phyloP scores from a whole-genome alignment of 495 filamentous ascomycete genomes.

The Niebla homalea region DNA sequence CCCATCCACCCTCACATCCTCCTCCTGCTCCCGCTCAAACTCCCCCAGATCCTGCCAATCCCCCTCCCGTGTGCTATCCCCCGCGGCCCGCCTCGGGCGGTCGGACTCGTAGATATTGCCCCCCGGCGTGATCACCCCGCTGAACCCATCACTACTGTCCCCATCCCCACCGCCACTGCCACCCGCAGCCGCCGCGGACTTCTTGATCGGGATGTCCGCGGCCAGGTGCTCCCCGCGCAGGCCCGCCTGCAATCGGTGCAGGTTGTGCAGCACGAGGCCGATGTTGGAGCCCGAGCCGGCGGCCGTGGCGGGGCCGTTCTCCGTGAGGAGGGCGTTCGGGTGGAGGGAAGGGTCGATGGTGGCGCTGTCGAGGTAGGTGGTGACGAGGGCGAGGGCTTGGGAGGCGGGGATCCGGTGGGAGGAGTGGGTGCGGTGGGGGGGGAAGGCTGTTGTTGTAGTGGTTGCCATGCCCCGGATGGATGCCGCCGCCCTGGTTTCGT shows the following conservation, averaged over 20 bases:
- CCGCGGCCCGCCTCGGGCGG: background rate
- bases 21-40: constrained; percentile 32
- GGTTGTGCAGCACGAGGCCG: constrained; percentile 48
- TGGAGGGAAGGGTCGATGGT: constrained; percentile 47
- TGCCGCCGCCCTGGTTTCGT: too few species aligned
- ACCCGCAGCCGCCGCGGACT: constrained; percentile 18
- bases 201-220: constrained; percentile 31
- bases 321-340: constrained; percentile 49
- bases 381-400: constrained; percentile 41
- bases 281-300: constrained; percentile 38
- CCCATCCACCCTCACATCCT: constrained; percentile 22
- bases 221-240: constrained; percentile 44
- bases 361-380: constrained; percentile 43
- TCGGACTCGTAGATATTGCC: background rate
- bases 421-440: constrained; percentile 35
- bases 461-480: too few species aligned
- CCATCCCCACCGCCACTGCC: background rate
- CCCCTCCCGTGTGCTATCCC: constrained; percentile 6
- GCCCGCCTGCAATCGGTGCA: constrained; percentile 53
- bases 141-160: background rate
- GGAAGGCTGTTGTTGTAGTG: constrained; percentile 18
- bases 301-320: constrained; percentile 42
- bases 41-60: constrained; percentile 39
- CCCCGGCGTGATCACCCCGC: too few species aligned
- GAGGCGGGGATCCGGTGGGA: constrained; percentile 35